Conservation (phyloP, 192 early-diverging fungal species). For the Chytriomyces sp. region DNA sequence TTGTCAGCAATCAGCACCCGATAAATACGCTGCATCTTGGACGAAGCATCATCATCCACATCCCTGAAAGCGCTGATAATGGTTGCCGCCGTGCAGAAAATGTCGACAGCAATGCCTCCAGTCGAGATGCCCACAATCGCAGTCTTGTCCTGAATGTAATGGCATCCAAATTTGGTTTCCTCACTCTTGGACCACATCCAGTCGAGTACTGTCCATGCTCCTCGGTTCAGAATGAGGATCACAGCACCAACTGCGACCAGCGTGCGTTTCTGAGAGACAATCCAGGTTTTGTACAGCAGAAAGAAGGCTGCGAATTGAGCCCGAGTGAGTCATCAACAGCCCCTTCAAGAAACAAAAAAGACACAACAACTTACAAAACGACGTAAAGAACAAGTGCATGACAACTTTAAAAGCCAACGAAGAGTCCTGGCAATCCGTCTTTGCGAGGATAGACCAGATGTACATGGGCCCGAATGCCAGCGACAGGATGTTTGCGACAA, state of each 20-base stretch:
- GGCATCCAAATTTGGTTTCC: not conserved
- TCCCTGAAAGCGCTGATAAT: not conserved
- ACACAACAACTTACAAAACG: no score
- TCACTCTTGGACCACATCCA: not conserved
- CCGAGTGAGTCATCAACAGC: no score
- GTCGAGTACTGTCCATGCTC: not conserved
- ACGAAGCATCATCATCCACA: not conserved
- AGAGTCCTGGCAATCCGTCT: not conserved
- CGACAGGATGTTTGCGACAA: not conserved
- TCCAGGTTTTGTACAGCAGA: not conserved
- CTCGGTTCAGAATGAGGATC: not conserved
- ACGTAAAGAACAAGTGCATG: not conserved
- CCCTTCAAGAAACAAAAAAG: no score
- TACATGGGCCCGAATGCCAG: not conserved
- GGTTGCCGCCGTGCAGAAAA: not conserved
- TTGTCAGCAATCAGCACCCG: not conserved
- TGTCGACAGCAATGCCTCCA: not conserved
- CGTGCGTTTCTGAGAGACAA: not conserved
- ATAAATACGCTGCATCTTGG: not conserved
- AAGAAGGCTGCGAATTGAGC: no score
- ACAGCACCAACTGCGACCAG: not conserved
- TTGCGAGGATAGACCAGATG: not conserved
- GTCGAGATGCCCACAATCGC: not conserved
- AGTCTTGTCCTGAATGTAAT: not conserved
- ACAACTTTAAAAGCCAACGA: not conserved